Base-by-base conservation (phyloP, 2,329 filamentous ascomycete genomes). In the Botrytis tulipae region DNA sequence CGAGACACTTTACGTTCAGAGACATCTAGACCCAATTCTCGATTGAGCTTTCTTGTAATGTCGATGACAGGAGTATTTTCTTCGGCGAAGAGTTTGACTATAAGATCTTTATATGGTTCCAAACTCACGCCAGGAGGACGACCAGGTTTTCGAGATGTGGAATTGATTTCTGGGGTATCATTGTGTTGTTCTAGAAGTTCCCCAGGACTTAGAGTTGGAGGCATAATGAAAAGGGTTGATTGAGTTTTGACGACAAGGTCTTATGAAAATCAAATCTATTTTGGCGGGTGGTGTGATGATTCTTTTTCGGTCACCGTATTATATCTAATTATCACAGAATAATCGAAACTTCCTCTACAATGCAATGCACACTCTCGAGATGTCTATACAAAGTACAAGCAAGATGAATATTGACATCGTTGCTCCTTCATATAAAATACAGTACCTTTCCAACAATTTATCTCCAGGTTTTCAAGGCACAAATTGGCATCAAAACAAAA, bases 1-100 rank as follows among this genome's bases (percentile, higher is more conserved):
- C 79, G 70, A 25, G 77, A 80, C 25, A 80, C 78, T 20, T 78
- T 80, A 22, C 79, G 77, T 71, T 78, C 78, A 66, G 75, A 77
- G 62, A 80, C 74, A 66, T 79, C 78, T 25, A 80, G 73, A 44
- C 77, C 78, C 54, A 78, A 74, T 73, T 80, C 76, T 37, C 76
- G 62, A 59, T 78, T 80, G 51, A 80, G 71, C 37, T 73, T 75
- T 29, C 76, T 74, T 1, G 78, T 76, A 29, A 80, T 80, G 62
- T 80, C 78, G 60, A 79, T 77, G 22, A 79, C 77, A 18, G 76
- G 75, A 16, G 77, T 35, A 57, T 79, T 75, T 8, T 79, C 76
- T 37, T 76, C 74, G 3, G 70, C 63, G 74, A 79, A 80, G 10
- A 80, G 74, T 68, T 76, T 75, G 25, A 79, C 73, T 37, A 80